Percentiles rank a stretch among this genome's conserved stretches.
Conservation (phyloP, 2,329 filamentous ascomycete species). For the Monilinia aucupariae region DNA sequence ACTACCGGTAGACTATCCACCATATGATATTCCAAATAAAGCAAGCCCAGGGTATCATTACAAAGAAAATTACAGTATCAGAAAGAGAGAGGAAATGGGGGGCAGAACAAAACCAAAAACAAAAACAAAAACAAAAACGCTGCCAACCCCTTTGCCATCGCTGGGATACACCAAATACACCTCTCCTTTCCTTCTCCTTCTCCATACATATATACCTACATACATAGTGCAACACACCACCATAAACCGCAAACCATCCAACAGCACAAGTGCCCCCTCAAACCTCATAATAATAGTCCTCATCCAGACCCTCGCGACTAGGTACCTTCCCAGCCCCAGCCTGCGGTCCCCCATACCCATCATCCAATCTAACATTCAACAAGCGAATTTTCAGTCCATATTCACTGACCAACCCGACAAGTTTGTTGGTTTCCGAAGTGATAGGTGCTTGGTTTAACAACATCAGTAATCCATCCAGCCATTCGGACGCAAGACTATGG, state of each 20-base stretch:
- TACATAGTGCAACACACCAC: too few relatives aligned
- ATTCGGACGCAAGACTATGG: slow-evolving; percentile 84
- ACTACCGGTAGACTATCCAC: not conserved
- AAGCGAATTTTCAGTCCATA: slow-evolving; percentile 91
- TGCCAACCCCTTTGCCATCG: not conserved
- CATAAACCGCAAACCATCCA: not conserved
- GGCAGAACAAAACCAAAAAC: not conserved
- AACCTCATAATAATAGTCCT: slow-evolving; percentile 80
- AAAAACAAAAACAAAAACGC: not conserved
- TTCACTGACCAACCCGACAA: slow-evolving; percentile 78
- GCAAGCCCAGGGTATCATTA: slow-evolving; percentile 12
- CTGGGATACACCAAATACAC: not conserved
- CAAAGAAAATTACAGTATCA: not conserved
- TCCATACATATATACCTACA: not conserved
- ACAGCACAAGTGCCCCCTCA: slow-evolving; percentile 1
- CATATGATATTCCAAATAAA: not conserved
- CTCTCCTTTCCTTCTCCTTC: not conserved
- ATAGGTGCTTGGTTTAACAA: slow-evolving; percentile 91
- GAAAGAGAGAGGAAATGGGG: not conserved
- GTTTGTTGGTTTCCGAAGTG: slow-evolving; percentile 89
- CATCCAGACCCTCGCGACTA: slow-evolving; percentile 76
- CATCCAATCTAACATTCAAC: slow-evolving; percentile 85
- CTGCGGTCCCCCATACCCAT: slow-evolving; percentile 59
- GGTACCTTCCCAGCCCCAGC: slow-evolving; percentile 63
- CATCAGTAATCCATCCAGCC: slow-evolving; percentile 94